Evolutionary conservation across 202 grass and related monocot genomes (phyloP).

Genomic region (Dendrocalamus latiflorus): DNA sequence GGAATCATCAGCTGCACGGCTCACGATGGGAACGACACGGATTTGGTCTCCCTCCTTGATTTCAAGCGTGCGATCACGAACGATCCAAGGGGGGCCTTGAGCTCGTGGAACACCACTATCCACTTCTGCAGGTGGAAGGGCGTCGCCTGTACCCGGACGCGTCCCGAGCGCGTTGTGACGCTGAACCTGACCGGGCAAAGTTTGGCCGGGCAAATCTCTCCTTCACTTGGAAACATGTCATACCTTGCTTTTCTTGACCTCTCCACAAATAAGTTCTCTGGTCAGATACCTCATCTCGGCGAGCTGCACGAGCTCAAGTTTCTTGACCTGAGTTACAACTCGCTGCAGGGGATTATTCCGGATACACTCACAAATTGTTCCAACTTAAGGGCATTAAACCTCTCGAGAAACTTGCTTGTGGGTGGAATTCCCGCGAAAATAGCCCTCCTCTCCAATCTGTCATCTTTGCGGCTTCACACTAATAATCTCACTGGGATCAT

Average conservation of each 20-base stretch:
- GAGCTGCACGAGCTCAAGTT: not conserved
- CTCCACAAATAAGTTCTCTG: not conserved
- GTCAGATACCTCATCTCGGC: not conserved
- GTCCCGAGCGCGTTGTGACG: not conserved
- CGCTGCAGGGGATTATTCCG: not conserved
- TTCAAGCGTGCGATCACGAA: not conserved
- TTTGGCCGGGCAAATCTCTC: conserved; percentile 14
- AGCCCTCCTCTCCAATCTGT: not conserved
- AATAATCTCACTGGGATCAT: conserved; percentile 19
- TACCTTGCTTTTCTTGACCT: conserved; percentile 2
- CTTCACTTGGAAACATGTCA: conserved; percentile 26
- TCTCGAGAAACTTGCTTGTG: not conserved
- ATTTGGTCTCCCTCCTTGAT: conserved; percentile 17
- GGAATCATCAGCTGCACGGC: not conserved
- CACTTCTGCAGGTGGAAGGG: conserved; percentile 34
- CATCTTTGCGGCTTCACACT: not conserved
- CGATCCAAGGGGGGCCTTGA: not conserved
- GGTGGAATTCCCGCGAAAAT: conserved; percentile 3
- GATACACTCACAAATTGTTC: conserved; percentile 14
- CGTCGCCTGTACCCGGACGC: not conserved
- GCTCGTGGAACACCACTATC: conserved; percentile 18
- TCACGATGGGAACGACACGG: not conserved
- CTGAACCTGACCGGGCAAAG: conserved; percentile 9
- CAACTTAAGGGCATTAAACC: not conserved
- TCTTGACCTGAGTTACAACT: not conserved